Conservation (phyloP, 805 yeast species). For the Saturnispora sanitii region DNA sequence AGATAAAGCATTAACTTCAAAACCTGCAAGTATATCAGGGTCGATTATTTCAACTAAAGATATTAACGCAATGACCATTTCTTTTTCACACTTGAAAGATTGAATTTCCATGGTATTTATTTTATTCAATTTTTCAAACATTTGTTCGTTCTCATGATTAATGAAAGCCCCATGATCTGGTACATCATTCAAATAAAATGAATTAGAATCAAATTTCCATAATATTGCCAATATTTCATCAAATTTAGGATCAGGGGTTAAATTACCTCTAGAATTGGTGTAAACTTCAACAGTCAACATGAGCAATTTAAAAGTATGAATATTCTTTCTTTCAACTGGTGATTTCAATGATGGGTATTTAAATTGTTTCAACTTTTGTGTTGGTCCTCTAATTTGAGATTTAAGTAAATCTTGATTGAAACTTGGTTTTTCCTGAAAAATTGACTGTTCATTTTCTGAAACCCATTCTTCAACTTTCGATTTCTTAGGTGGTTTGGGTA, state of each 20-base stretch:
- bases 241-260: conserved; percentile 51
- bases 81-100: conserved; percentile 43
- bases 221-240: conserved; percentile 54
- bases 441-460: conserved; percentile 7
- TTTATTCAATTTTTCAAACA: conserved; percentile 2
- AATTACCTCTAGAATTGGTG: conserved; percentile 40
- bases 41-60: conserved; percentile 53
- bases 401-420: conserved; percentile 11
- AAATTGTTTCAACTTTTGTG: conserved; percentile 31
- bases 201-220: conserved; percentile 49
- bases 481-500: conserved; percentile 38
- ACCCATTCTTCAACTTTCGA: conserved; percentile 30
- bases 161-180: conserved; percentile 29
- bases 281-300: conserved; percentile 63
- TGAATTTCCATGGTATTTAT: conserved; percentile 24
- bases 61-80: conserved; percentile 46
- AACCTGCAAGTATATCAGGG: conserved; percentile 85
- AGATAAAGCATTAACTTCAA: conserved; percentile 65
- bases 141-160: conserved; percentile 1
- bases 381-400: conserved; percentile 46
- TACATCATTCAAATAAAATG: conserved; percentile 25
- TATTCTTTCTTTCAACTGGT: conserved; percentile 25
- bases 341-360: conserved; percentile 29
- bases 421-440: background rate
- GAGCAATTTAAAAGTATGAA: conserved; percentile 38